Evolutionary conservation across 768 basidiomycete genomes (phyloP), one percentile per base, ranked within the genome.

Genomic region (Leucocoprinus leucothites): DNA sequence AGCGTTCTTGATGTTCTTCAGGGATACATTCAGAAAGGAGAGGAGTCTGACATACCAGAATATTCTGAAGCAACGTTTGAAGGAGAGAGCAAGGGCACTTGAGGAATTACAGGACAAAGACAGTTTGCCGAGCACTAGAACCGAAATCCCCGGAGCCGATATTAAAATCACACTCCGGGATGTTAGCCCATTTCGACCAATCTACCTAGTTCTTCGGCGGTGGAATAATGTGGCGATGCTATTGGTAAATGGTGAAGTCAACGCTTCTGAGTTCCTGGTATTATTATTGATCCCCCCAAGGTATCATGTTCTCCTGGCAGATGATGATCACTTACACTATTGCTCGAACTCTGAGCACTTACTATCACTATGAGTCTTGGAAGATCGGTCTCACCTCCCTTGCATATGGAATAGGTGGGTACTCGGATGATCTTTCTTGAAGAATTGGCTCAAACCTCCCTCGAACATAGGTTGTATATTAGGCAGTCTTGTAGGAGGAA

Each of bases 1-100:
- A 44, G 70, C 74, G 22, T 88, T 90, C 66, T 51, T 85, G 38
- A 67, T 84, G 22, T 68, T 85, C 63, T 89, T 93, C 70, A 81
- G 80, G 55, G 91, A 94, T 63, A 90, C 89, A 1, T 94, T 88
- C 71, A 81, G 91, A 16, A 73, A 78, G 50, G 88, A 93, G 62
- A 83, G 93, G 40, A 93, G 91, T 51, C 70, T 87, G 26, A 78
- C 84, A 3, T 94, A 94, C 67, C 87, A 89, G 63, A 71, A 74
- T 35, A 82, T 82, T 0, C 69, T 87, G 47, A 76, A 71, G 53
- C 68, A 73, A 48, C 72, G 75, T 16, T 53, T 69, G 8, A 67
- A 66, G 45, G 64, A 51, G 36, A 43, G 52, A 21, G 16, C 43
- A 9, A 56, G 55, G 66, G 61, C 34, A 65, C 57, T 56, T 59